Evolutionary conservation across 345 rosid genomes (phyloP), one percentile per base, ranked within the genome.

Genomic region (Aquilaria yunnanensis): DNA sequence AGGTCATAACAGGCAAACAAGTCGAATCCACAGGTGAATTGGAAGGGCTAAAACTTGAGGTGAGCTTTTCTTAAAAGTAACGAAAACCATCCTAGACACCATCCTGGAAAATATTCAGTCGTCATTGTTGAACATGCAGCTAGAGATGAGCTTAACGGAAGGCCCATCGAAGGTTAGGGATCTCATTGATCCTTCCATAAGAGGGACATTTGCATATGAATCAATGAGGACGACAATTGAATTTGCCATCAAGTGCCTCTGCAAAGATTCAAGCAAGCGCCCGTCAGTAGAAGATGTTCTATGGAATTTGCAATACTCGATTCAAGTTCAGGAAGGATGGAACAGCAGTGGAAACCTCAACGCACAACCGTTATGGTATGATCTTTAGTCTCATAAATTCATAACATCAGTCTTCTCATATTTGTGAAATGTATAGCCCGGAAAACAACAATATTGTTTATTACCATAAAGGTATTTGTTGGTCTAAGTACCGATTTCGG

Each of bases 251-350:
- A 86, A 80, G 62, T 90, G 97, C 77, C 86, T 93, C 8, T 71
- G 77, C 50, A 78, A 77, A 62, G 94, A 83, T 61, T 51, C 80
- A 30, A 75, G 67, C 54, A 80, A 63, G 56, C 87, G 94, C 14
- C 97, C 97, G 60, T 86, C 98, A 0, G 81, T 93, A 52, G 98
- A 93, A 59, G 97, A 93, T 66, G 92, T 90, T 60, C 83, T 90
- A 1, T 93, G 98, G 97, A 90, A 93, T 71, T 73, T 93, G 78
- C 98, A 90, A 64, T 93, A 88, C 57, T 86, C 96, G 30, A 80
- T 75, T 68, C 98, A 93, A 75, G 88, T 88, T 48, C 98, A 93
- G 61, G 96, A 88, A 70, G 94, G 96, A 70, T 93, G 94, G 96
- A 74, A 75, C 61, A 85, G 87, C 48, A 93, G 96, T 49, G 98